Evolutionary conservation across 495 filamentous ascomycete genomes (phyloP), one percentile per base, ranked within the genome.

Genomic region (Daldinia caldariorum): DNA sequence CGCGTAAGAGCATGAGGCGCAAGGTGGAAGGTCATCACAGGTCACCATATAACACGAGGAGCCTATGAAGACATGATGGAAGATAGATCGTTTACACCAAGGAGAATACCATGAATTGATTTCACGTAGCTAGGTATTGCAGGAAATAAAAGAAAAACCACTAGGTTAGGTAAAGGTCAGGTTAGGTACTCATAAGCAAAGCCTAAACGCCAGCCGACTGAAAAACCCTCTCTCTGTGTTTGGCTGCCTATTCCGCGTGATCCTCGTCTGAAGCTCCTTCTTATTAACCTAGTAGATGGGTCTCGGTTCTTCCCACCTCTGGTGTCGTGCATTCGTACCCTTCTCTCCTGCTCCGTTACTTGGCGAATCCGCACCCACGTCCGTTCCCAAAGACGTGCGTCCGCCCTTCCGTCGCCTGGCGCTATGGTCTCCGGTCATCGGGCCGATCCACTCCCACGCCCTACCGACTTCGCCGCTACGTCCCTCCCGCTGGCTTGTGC

Each of bases 371-470:
- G 66, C 66, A 31, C 39, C 64, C 65, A 69, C 80, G 47, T 80
- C 82, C 16, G 71, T 68, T 9, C 70, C 72, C 77, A 69, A 86
- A 64, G 80, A 88, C 64, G 82, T 80, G 18, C 87, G 79, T 2
- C 81, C 78, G 69, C 86, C 85, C 76, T 85, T 84, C 61, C 85
- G 76, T 29, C 83, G 77, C 49, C 81, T 77, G 13, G 83, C 82
- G 38, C 79, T 78, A 10, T 76, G 78, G 18, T 84, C 85, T 22
- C 82, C 78, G 26, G 80, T 76, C 32, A 66, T 80, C 8, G 88
- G 84, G 0, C 95, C 95, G 76, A 97, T 94, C 95, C 95, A 99
- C 77, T 97, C 94, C 95, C 95, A 99, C 16, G 91, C 89, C 53
- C 92, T 86, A 13, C 91, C 89, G 57, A 97, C 87, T 76, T 99